Percentiles rank a stretch among this genome's conserved stretches.
Evolutionary conservation across 768 basidiomycete species (phyloP).

Genomic region (Tylopilus vinaceipallidus): DNA sequence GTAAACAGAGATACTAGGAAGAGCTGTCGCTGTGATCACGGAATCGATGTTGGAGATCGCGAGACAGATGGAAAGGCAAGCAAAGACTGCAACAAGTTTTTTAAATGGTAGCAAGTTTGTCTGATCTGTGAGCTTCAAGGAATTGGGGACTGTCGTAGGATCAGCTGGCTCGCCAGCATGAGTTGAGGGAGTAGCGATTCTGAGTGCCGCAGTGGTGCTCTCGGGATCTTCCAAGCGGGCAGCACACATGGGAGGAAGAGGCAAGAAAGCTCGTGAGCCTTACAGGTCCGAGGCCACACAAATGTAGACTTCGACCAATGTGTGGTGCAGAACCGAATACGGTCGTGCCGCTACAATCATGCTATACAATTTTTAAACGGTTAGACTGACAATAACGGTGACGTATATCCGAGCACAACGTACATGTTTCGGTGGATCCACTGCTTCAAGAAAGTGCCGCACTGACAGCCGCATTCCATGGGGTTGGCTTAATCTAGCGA

Average conservation of each 20-base stretch:
- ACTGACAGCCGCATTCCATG: too few species aligned
- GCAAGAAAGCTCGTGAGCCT: too few species aligned
- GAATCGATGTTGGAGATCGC: constrained; percentile 65
- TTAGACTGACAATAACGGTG: too few species aligned
- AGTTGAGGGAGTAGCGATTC: background rate
- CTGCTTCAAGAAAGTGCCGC: too few species aligned
- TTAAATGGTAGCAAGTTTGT: constrained; percentile 70
- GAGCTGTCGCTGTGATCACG: constrained; percentile 69
- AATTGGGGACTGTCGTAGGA: background rate
- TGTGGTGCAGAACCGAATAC: too few species aligned
- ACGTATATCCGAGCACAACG: too few species aligned
- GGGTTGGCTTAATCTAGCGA: too few species aligned
- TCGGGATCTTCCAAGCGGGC: background rate
- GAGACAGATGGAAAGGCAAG: constrained; percentile 58
- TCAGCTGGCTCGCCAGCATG: background rate
- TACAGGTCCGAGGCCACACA: too few species aligned
- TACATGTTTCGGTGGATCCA: too few species aligned
- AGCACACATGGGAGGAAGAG: background rate
- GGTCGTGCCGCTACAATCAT: too few species aligned
- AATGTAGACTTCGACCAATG: too few species aligned
- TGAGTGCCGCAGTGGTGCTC: background rate
- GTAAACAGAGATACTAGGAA: constrained; percentile 64
- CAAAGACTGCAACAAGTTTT: constrained; percentile 61
- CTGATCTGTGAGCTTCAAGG: constrained; percentile 56
- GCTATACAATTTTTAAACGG: too few species aligned